Base-by-base conservation (phyloP, 1,284 basidiomycete species). In the Cystobasidiaceae sp. region DNA sequence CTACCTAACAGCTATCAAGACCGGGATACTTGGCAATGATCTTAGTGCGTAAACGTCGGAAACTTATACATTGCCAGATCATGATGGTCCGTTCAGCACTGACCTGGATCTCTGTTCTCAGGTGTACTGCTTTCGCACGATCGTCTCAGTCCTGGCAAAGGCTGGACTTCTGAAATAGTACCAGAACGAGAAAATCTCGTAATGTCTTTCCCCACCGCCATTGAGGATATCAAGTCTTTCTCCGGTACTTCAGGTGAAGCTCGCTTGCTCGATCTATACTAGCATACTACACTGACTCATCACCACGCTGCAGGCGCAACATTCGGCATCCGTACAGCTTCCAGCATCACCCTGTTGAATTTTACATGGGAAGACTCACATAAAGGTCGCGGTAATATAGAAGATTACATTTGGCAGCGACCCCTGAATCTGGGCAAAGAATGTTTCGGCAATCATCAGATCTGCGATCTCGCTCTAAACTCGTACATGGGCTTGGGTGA, bases 81-180 rank as follows among this genome's bases (percentile, higher is more conserved):
- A n/a, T n/a, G 8, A 28, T 23, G 1, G 15, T 21, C 21, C 7
- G 23, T 32, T 50, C 37, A 41, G 32, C 7, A 27, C 48, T 13
- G 13, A 30, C 27, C n/a, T 13, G 25, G 27, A 50, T 9, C 23
- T 19, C n/a, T n/a, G n/a, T n/a, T 37, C 8, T n/a, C 25, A 56
- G 54, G 54, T 37, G 54, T 56, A 6, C 23, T 41, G 8, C 11
- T 56, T 5, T 28, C 54, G 41, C 37, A 56, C 28, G 54, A 56
- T 30, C n/a, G 39, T 6, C 23, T 56, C 39, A 43, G 30, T 15
- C n/a, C 15, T 25, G 30, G 28, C n/a, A 41, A 44, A 28, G 5
- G 41, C 19, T 56, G 54, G 54, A 30, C 54, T 25, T 4, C 23
- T 28, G 54, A 37, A 17, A 37, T 41, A 8, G 32, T 28, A 21